Base-by-base conservation (phyloP, 495 filamentous ascomycete genomes). In the Penicillium alfredii region DNA sequence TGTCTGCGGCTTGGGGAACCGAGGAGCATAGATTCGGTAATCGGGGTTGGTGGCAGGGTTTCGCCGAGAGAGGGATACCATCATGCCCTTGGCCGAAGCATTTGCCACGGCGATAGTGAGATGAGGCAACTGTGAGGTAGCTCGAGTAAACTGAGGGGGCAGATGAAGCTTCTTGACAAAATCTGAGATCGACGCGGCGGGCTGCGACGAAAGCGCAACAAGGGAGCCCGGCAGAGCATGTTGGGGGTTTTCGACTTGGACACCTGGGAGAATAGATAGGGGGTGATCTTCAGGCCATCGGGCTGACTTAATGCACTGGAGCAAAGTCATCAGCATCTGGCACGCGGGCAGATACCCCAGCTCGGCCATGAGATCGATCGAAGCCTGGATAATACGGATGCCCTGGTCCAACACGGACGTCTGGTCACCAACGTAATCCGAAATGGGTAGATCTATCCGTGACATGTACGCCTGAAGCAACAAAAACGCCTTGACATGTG, bases 341-440 rank as follows among this genome's bases (percentile, higher is more conserved):
- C 77, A 82, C 30, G 81, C 85, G 10, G 77, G 77, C 2, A 86
- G 63, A 53, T 83, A 82, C 12, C 88, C 88, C 1, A 96, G 58
- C 58, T 99, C 92, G n/a, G 93, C 82, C 48, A 99, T 72, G 10
- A 94, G 82, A 52, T 99, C 92, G 41, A 97, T 90, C 6, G 81
- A 82, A 8, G 92, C 92, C 42, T 84, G 73, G 37, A 96, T 81
- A 56, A 98, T 88, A 78, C 92, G 90, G 42, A 99, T 90, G 15
- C 84, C 84, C 52, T 99, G 92, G 62, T 99, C 92, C 8, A 97
- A 73, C 6, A 94, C 86, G 19, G 78, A 82, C 28, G 76, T 86
- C 55, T 90, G 86, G 60, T 99, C 92, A 47, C 90, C 92, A 5
- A 97, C 86, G 45, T 99, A 99, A 68, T 99, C 92, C 1, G 88